phyloP scores from a whole-genome alignment of 2,329 filamentous ascomycete genomes.

The Fusarium sp. region DNA sequence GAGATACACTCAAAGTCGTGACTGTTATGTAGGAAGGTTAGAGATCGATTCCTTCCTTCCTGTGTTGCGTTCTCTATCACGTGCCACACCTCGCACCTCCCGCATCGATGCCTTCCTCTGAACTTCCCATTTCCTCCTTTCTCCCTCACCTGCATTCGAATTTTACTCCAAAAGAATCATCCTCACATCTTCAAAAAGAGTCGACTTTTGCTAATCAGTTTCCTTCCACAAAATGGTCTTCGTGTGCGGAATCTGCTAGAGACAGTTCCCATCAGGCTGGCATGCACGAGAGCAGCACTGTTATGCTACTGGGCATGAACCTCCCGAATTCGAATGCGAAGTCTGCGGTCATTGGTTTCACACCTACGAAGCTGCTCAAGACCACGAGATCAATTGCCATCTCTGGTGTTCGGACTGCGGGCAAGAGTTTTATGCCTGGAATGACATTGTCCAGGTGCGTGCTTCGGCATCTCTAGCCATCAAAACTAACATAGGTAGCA shows the following conservation, averaged over 20 bases:
- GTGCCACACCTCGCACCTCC: background rate
- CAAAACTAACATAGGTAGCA: conserved; percentile 10
- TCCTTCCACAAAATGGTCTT: conserved; percentile 11
- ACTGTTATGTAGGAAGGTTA: background rate
- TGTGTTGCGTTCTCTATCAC: background rate
- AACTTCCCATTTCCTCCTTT: background rate
- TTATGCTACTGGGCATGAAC: conserved; percentile 40
- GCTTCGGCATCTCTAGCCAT: accelerated
- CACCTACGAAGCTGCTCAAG: conserved; percentile 4
- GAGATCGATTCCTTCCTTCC: background rate
- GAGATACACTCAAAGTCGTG: background rate
- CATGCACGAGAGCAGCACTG: conserved; percentile 47
- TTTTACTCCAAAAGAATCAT: background rate
- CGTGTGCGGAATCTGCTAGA: conserved; percentile 48
- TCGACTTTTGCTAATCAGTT: background rate
- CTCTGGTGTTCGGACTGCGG: conserved; percentile 48
- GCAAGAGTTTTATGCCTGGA: conserved; percentile 1
- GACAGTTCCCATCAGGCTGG: conserved; percentile 42
- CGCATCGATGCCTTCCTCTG: background rate
- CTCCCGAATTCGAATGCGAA: conserved; percentile 47
- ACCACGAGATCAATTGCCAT: conserved; percentile 50
- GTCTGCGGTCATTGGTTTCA: conserved; percentile 41
- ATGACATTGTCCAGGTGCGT: conserved; percentile 12
- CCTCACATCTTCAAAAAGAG: background rate
- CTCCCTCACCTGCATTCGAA: no score